Base-by-base conservation (phyloP, 2,329 filamentous ascomycete species). In the Alternaria panax region DNA sequence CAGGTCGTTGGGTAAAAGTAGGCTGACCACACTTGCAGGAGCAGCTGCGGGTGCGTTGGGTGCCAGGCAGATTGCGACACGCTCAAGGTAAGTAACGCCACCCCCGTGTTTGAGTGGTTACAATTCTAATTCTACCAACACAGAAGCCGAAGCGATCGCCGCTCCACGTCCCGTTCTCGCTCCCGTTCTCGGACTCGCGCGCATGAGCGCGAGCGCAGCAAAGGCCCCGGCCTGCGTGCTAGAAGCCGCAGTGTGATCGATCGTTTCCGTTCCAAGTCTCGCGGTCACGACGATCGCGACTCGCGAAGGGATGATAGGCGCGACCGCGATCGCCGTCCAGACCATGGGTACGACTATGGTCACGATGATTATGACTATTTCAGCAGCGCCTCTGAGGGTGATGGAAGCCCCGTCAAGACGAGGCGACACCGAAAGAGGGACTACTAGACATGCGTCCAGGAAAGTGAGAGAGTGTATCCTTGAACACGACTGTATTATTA, bases 21-120 rank as follows among this genome's bases (percentile, higher is more conserved):
- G 67, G 65, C 73, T 78, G 63, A 76, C 75, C 42, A 74, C 75
- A 54, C 59, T 78, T 51, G 72, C 73, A 76, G 76, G 76, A 61
- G 75, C 72, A 28, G 76, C 75, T 22, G 73, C 76, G 24, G 75
- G 75, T 54, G 75, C 71, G 18, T 52, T 76, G 22, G 75, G 75
- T 38, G 73, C 68, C 4, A 68, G 71, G 38, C 70, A 63, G n/a
- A 59, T 71, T 22, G 66, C 67, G 30, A 56, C 58, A 36, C 51
- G 65, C 9, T 66, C 64, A 11, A 65, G 63, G 65, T 68, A 51
- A 28, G 62, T 63, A 30, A 7, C 7, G 51, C 14, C 16, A 43
- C n/a, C 30, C 30, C 30, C 30, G n/a, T 8, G 5, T 8, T 53
- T 56, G 20, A 34, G 20, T 24, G 2, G 45, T 48, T 24, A 8